Evolutionary conservation across 129 eudicot species (phyloP), one percentile per base, ranked within the genome.

Genomic region (Centrapalus pauciflorus): DNA sequence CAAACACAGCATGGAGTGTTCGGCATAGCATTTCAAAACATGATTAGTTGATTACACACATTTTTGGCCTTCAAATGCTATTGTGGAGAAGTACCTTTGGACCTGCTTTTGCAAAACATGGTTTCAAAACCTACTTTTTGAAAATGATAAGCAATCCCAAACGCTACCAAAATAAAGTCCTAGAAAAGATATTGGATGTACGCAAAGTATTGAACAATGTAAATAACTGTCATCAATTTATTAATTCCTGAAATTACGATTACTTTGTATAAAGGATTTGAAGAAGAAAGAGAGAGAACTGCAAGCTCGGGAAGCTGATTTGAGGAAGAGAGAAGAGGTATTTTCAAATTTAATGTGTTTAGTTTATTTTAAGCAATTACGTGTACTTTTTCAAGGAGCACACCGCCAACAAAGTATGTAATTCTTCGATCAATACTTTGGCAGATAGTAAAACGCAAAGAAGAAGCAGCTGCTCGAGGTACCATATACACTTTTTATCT

Each of bases 271-370:
- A 56, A 73, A 91, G 97, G 96, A 87, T 78, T 41, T 78, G 76
- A 87, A 75, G 61, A 81, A 64, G 81, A 87, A 66, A 70, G 96
- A 91, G 79, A 81, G 82, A 67, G 96, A 91, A 30, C 83, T 87
- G 46, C 85, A 80, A 74, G 94, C 90, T 61, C 80, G 76, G 78
- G 97, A 87, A 82, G 84, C 86, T 68, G 96, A 88, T 61, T 38
- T 92, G 76, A 92, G 67, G 63, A 88, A 66, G 76, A 81, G 80
- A 70, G 98, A 92, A 70, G 90, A 92, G 82, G 98, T 92, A 68
- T 17, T 14, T 26, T n/a, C 16, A 6, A 46, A 10, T 48, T 40
- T 28, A 21, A 45, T 3, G n/a, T n/a, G n/a, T n/a, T n/a, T n/a
- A n/a, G n/a, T 74, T 55, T 45, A 1, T 27, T 19, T 0, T 0